Base-by-base conservation (phyloP, 2,329 filamentous ascomycete species). In the Aspergillus nomiae region DNA sequence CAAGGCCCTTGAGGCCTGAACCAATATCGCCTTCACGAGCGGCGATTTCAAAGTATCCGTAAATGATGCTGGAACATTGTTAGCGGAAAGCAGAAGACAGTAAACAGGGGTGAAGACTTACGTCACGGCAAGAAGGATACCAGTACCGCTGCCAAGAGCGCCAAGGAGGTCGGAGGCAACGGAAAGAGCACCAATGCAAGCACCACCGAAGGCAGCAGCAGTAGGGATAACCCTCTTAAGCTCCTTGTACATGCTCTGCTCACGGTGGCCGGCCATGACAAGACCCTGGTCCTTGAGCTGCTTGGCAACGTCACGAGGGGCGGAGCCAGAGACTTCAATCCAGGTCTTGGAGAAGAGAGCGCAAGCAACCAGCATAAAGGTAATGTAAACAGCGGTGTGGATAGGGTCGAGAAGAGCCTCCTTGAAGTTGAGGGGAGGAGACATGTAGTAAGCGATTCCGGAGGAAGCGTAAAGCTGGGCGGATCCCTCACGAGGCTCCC, bases 171-270 rank as follows among this genome's bases (percentile, higher is more conserved):
- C 95, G 79, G 92, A 96, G 75, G 91, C 89, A 75, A 99, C 94
- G 58, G 94, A 98, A 69, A 99, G 89, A 71, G 92, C 94, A 85
- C 95, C 95, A 84, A 99, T 99, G 86, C 94, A 98, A 71, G 95
- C 95, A 86, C 95, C 95, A 81, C 96, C 95, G 71, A 99, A 99
- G 74, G 96, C 95, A 69, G 95, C 95, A 66, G 95, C 96, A 65
- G 95, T 98, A 68, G 95, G 96, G 70, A 99, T 99, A 74, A 99
- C 95, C 76, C 95, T 91, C 91, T 99, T 99, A 69, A 99, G 89
- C 84, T 99, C 95, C 87, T 96, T 96, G 89, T 99, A 99, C 95
- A 99, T 99, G 86, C 92, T 96, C 87, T 98, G 94, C 81, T 99
- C 96, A 84, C 95, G 92, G 86, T 99, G 95, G 77, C 95, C 95